A percentile compares a stretch with the other conserved stretches of the same genome.
phyloP scores from a whole-genome alignment of 805 yeast genomes.

The Lachancea meyersii region DNA sequence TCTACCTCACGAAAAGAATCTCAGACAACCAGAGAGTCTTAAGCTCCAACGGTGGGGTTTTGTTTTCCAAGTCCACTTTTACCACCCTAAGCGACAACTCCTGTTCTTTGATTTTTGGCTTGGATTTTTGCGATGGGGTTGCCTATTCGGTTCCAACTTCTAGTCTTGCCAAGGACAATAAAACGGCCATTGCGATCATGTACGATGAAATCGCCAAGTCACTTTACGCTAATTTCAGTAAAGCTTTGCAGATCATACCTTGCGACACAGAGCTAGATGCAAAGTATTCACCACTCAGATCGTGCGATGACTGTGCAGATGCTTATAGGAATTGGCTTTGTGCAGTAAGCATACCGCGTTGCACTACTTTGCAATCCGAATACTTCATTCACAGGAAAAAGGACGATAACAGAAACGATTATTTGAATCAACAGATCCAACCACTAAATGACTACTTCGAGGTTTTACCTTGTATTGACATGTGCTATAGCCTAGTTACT shows the following conservation, averaged over 20 bases:
- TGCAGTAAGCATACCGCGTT: constrained; percentile 80
- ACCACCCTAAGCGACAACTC: constrained; percentile 47
- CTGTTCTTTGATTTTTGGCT: constrained; percentile 67
- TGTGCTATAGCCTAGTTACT: constrained; percentile 70
- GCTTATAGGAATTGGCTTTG: constrained; percentile 87
- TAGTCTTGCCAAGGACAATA: constrained; percentile 30
- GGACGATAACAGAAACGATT: constrained; percentile 52
- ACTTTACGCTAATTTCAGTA: constrained; percentile 59
- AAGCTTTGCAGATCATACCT: constrained; percentile 66
- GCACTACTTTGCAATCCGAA: constrained; percentile 47
- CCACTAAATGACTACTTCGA: constrained; percentile 64
- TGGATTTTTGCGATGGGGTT: constrained; percentile 72
- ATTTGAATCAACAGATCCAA: constrained; percentile 47
- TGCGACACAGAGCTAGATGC: constrained; percentile 67
- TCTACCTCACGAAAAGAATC: constrained; percentile 50
- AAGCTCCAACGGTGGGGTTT: constrained; percentile 51
- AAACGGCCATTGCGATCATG: constrained; percentile 34
- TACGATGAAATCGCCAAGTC: constrained; percentile 61
- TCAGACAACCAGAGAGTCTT: constrained; percentile 30
- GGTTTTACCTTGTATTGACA: constrained; percentile 76
- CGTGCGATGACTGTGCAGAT: constrained; percentile 65
- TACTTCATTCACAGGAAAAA: constrained; percentile 43
- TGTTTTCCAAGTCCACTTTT: constrained; percentile 52
- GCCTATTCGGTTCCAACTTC: constrained; percentile 81
- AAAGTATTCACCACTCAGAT: constrained; percentile 63